phyloP scores from a whole-genome alignment of 768 basidiomycete genomes.

The Lactarius psammicola region DNA sequence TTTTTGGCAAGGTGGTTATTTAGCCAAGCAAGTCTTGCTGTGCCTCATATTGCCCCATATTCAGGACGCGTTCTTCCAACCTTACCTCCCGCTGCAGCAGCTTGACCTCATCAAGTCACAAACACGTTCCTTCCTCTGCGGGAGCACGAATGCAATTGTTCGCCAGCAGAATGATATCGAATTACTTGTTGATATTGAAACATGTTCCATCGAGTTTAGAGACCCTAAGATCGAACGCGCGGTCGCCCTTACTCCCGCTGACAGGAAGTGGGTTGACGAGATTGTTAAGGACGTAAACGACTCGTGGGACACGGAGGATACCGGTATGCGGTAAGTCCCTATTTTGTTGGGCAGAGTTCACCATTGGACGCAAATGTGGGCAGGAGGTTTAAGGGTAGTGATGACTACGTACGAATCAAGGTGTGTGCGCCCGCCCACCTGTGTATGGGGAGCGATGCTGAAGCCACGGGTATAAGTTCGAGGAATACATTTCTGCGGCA shows the following conservation, averaged over 20 bases:
- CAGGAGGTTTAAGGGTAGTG: constrained; percentile 88
- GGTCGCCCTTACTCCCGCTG: constrained; percentile 82
- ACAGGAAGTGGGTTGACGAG: constrained; percentile 98
- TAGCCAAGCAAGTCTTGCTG: background rate
- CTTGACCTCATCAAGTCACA: constrained; percentile 74
- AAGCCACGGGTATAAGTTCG: constrained; percentile 52
- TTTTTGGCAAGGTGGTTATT: constrained; percentile 77
- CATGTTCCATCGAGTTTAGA: constrained; percentile 80
- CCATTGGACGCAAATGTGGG: background rate
- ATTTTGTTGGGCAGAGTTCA: constrained; percentile 10
- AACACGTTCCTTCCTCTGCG: constrained; percentile 83
- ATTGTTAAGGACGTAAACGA: constrained; percentile 84
- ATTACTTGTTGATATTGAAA: constrained; percentile 87
- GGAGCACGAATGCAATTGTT: constrained; percentile 95
- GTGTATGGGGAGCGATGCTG: background rate
- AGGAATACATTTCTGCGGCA: constrained; percentile 90
- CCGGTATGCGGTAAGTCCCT: constrained; percentile 63
- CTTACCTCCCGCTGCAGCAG: constrained; percentile 94
- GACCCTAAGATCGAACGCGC: constrained; percentile 77
- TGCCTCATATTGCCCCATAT: background rate
- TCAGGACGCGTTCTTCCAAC: constrained; percentile 95
- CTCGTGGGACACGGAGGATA: constrained; percentile 67
- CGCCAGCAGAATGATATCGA: constrained; percentile 92
- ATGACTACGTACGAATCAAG: constrained; percentile 90
- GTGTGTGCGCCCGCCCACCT: constrained; percentile 38